phyloP scores from a whole-genome alignment of 169 alveolate genomes.

The Plasmodium berghei region DNA sequence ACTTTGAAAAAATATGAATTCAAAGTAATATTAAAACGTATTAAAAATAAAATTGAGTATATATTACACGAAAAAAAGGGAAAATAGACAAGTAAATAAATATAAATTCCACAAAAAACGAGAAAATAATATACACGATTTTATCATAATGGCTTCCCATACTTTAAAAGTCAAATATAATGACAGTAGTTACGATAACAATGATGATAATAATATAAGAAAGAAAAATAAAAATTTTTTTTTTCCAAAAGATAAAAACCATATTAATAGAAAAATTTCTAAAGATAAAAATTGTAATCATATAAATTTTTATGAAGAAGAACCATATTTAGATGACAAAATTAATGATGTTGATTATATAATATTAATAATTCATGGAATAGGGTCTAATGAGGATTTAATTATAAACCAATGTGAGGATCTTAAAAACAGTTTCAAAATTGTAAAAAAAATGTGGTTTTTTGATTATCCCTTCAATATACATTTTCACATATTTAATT shows the following conservation, averaged over 20 bases:
- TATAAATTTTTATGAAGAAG: slow-evolving; percentile 72
- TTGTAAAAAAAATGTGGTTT: slow-evolving; percentile 84
- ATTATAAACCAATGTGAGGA: slow-evolving; percentile 81
- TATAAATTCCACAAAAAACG: neutral
- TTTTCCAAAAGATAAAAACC: slow-evolving; percentile 36
- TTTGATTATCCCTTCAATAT: slow-evolving; percentile 78
- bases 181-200: neutral
- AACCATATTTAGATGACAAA: slow-evolving; percentile 68
- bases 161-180: slow-evolving; percentile 18
- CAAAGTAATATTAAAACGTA: neutral
- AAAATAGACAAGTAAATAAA: neutral
- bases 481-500: slow-evolving; percentile 81
- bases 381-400: slow-evolving; percentile 79
- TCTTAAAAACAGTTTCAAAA: slow-evolving; percentile 78
- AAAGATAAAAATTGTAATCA: slow-evolving; percentile 32
- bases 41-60: neutral
- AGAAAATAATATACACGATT: neutral
- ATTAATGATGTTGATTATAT: slow-evolving; percentile 79
- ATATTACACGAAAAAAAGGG: neutral
- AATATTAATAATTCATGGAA: slow-evolving; percentile 84
- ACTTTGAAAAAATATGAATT: neutral
- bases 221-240: slow-evolving; percentile 31
- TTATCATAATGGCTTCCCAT: slow-evolving; percentile 30
- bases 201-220: slow-evolving; percentile 18
- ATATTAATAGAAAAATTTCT: slow-evolving; percentile 5